phyloP scores from a whole-genome alignment of 495 filamentous ascomycete species.

The Mycothermus thermophilus region DNA sequence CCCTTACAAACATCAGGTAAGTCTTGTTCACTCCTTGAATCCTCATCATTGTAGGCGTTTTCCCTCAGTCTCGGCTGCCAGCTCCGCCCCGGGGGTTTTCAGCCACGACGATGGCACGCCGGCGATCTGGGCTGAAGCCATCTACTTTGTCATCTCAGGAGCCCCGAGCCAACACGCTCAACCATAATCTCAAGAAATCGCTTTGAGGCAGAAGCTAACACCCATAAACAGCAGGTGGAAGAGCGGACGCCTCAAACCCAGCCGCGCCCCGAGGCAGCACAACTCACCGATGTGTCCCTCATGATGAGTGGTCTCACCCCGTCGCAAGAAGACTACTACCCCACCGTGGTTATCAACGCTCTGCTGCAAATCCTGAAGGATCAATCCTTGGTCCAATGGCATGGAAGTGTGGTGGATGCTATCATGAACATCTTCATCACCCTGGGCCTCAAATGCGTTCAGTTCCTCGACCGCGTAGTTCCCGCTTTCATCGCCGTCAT shows the following conservation, averaged over 20 bases:
- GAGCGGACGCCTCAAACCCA: conserved; percentile 50
- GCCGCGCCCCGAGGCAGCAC: conserved; percentile 44
- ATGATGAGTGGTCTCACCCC: conserved; percentile 98
- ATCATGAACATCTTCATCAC: conserved; percentile 99
- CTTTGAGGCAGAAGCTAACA: conserved; percentile 28
- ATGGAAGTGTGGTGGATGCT: conserved; percentile 91
- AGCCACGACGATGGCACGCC: conserved; percentile 7
- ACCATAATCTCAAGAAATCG: conserved; percentile 31
- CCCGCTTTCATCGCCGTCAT: conserved; percentile 87
- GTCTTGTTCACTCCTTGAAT: conserved; percentile 9
- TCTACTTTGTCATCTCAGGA: neutral
- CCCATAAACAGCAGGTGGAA: conserved; percentile 34
- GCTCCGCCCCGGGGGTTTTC: conserved; percentile 5
- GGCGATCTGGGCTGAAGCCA: neutral
- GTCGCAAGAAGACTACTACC: conserved; percentile 94
- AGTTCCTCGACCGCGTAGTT: conserved; percentile 82
- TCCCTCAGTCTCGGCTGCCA: conserved; percentile 5
- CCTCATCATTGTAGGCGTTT: conserved; percentile 3
- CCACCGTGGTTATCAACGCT: conserved; percentile 93
- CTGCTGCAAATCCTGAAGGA: conserved; percentile 84
- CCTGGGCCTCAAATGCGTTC: conserved; percentile 84
- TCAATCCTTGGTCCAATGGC: conserved; percentile 70
- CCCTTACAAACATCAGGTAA: conserved; percentile 84
- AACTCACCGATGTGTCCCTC: conserved; percentile 82
- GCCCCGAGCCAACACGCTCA: neutral